phyloP scores from a whole-genome alignment of 108 stramenopile species.

The Chaetoceros muelleri region DNA sequence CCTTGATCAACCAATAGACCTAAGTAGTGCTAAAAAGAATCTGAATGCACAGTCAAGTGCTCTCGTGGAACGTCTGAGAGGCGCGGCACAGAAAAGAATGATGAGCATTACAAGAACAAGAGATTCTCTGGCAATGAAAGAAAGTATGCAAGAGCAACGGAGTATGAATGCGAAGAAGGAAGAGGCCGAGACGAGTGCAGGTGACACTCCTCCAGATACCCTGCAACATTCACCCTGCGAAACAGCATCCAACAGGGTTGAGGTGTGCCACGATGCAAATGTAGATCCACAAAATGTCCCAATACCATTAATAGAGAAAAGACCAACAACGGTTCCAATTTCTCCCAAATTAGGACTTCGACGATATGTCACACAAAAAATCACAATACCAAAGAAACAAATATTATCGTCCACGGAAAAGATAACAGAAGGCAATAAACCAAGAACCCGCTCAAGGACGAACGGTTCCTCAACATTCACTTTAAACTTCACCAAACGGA shows the following conservation, averaged over 20 bases:
- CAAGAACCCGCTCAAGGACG: neutral
- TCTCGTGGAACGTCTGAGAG: conserved; percentile 36
- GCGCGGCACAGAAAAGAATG: conserved; percentile 35
- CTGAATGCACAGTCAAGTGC: conserved; percentile 25
- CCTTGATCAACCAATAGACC: conserved; percentile 8
- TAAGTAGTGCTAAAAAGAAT: conserved; percentile 14
- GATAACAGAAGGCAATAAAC: neutral
- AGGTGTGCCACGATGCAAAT: neutral
- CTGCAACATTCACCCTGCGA: too few relatives aligned
- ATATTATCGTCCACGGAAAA: neutral
- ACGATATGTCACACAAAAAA: neutral
- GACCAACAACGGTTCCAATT: conserved; percentile 33
- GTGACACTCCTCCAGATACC: too few relatives aligned
- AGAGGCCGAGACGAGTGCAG: neutral
- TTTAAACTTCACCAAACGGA: too few relatives aligned
- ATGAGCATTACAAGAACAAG: conserved; percentile 27
- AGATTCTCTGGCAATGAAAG: conserved; percentile 37
- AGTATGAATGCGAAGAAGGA: too few relatives aligned
- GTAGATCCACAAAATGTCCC: conserved; percentile 4
- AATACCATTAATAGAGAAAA: conserved; percentile 39
- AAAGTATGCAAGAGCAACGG: conserved; percentile 1
- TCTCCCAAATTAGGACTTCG: conserved; percentile 32
- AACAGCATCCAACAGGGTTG: neutral
- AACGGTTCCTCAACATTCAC: too few relatives aligned
- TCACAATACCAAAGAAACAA: neutral